These are phyloP conservation scores for Endothia cerciana DNA, from an alignment of 2,329 filamentous ascomycete genomes.

Conservation along the genomic window DNA sequence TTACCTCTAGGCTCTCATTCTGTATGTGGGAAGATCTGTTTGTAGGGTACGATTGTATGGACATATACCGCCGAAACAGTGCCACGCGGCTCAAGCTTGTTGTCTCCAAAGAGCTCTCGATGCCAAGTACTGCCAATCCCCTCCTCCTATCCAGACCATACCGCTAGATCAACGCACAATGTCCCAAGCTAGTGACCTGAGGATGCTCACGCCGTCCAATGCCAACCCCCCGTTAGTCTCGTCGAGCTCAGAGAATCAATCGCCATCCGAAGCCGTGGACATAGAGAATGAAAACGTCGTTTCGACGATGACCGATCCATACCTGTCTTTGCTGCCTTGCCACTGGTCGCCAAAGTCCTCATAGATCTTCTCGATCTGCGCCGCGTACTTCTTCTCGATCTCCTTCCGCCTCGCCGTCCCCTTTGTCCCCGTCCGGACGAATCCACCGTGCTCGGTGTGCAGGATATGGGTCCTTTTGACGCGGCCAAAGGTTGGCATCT, in stretches of 20 bases:
- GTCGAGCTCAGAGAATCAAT: not conserved
- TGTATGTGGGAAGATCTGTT: not conserved
- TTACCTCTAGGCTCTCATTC: not conserved
- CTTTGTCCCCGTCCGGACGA: slow-evolving; percentile 23
- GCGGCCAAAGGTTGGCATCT: slow-evolving; percentile 14
- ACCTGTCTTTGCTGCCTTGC: slow-evolving; percentile 20
- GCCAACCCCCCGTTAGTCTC: not conserved
- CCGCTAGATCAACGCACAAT: not conserved
- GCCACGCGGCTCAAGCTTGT: not conserved
- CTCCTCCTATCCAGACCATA: not conserved
- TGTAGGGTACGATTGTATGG: not conserved
- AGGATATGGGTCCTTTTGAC: slow-evolving; percentile 20
- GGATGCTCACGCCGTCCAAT: no score
- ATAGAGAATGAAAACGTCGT: slow-evolving; percentile 16
- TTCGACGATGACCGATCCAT: slow-evolving; percentile 19
- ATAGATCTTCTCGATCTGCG: slow-evolving; percentile 16
- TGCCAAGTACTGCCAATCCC: not conserved
- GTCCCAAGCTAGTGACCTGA: slow-evolving; percentile 2
- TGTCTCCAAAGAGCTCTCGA: not conserved
- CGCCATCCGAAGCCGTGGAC: not conserved
- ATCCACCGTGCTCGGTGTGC: slow-evolving; percentile 11
- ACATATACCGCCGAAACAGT: no score
- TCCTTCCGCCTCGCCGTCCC: slow-evolving; percentile 21
- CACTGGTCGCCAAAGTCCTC: slow-evolving; percentile 18
- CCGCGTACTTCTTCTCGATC: slow-evolving; percentile 19